phyloP scores from a whole-genome alignment of 1,139 yeast species.

The Eremothecium sinecaudum region DNA sequence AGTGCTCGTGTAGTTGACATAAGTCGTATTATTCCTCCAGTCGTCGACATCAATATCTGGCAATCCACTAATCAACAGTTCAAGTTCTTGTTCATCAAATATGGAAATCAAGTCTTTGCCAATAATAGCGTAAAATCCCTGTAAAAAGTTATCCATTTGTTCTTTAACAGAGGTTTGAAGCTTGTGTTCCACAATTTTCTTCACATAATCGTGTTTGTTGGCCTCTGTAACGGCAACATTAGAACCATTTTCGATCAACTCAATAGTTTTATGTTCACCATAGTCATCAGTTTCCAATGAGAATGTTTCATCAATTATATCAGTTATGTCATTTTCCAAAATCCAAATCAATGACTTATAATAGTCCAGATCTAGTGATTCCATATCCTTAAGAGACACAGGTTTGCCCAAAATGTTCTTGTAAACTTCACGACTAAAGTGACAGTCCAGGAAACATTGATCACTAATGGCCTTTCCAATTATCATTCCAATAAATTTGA shows the following conservation, averaged over 20 bases:
- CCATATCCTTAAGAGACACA: slow-evolving; percentile 89
- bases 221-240: slow-evolving; percentile 81
- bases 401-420: slow-evolving; percentile 73
- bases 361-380: slow-evolving; percentile 84
- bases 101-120: slow-evolving; percentile 80
- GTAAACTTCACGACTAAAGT: slow-evolving; percentile 91
- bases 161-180: slow-evolving; percentile 75
- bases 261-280: slow-evolving; percentile 77
- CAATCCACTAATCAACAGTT: slow-evolving; percentile 81
- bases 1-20: slow-evolving; percentile 74
- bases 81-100: slow-evolving; percentile 93
- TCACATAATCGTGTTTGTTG: slow-evolving; percentile 85
- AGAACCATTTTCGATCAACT: slow-evolving; percentile 73
- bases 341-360: slow-evolving; percentile 93
- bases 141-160: slow-evolving; percentile 77
- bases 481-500: slow-evolving; percentile 88
- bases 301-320: slow-evolving; percentile 91
- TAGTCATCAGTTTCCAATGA: slow-evolving; percentile 90
- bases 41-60: slow-evolving; percentile 95
- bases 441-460: slow-evolving; percentile 81
- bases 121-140: slow-evolving; percentile 86
- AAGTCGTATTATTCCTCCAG: slow-evolving; percentile 82
- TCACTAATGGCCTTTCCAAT: slow-evolving; percentile 94
- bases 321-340: slow-evolving; percentile 93
- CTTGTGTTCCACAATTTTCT: slow-evolving; percentile 76